Percentiles rank a stretch among this genome's conserved stretches.
These are phyloP conservation scores for Solanum pinnatisectum DNA, from an alignment of 257 asterid species.

Conservation along the genomic window DNA sequence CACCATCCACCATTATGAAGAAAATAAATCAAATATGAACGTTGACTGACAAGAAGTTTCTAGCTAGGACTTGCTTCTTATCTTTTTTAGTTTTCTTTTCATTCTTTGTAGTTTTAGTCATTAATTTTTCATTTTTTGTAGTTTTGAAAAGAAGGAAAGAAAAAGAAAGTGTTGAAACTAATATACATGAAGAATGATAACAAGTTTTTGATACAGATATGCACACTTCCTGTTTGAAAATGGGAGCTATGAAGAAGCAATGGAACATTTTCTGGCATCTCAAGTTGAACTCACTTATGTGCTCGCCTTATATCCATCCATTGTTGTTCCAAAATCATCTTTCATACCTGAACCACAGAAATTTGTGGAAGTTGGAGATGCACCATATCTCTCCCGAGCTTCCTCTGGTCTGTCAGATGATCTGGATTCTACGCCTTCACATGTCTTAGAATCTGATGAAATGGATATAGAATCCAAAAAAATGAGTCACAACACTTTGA, in stretches of 20 bases:
- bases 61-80: background rate
- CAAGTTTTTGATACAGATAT: slow-evolving; percentile 45
- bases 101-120: background rate
- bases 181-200: slow-evolving; percentile 1
- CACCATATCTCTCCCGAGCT: slow-evolving; percentile 63
- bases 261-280: slow-evolving; percentile 93
- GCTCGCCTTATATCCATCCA: slow-evolving; percentile 72
- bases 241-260: slow-evolving; percentile 92
- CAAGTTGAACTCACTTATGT: slow-evolving; percentile 90
- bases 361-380: slow-evolving; percentile 53
- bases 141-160: background rate
- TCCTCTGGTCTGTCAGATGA: slow-evolving; percentile 89
- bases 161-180: background rate
- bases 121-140: background rate
- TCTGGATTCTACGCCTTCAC: slow-evolving; percentile 47
- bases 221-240: slow-evolving; percentile 90
- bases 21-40: background rate
- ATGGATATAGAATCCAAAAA: slow-evolving; percentile 77
- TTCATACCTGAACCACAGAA: slow-evolving; percentile 75
- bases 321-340: slow-evolving; percentile 80
- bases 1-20: background rate
- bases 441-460: slow-evolving; percentile 60
- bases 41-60: background rate
- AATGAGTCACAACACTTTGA: slow-evolving; percentile 89
- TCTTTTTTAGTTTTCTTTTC: background rate